Evolutionary conservation across 2,329 filamentous ascomycete species (phyloP).

Genomic region (Fusarium tricinctum): DNA sequence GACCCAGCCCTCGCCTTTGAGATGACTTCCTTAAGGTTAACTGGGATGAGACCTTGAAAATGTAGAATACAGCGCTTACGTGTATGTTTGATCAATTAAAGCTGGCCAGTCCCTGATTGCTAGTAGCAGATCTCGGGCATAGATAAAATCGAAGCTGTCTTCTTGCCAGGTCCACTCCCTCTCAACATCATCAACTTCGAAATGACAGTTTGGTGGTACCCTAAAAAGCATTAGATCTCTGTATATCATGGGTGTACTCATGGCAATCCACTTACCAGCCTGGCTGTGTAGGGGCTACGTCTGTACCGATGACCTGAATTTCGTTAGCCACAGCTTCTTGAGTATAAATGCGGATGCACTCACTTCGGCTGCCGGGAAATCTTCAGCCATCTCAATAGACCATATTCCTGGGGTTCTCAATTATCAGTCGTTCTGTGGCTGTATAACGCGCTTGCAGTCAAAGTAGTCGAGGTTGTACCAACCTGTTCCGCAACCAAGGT

Average conservation of each 20-base stretch:
- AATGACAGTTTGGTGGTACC: constrained; percentile 56
- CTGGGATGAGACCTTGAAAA: accelerated
- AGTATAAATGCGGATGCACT: neutral
- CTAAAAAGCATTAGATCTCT: constrained; percentile 42
- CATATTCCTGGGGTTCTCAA: constrained; percentile 46
- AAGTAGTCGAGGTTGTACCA: neutral
- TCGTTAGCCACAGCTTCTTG: neutral
- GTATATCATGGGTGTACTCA: neutral
- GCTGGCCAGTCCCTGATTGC: constrained; percentile 51
- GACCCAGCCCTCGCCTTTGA: constrained; percentile 37
- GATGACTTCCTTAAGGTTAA: constrained; percentile 25
- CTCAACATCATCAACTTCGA: constrained; percentile 57
- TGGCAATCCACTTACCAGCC: constrained; percentile 24
- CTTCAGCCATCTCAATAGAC: constrained; percentile 57
- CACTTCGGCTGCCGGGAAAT: constrained; percentile 37
- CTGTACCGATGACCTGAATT: constrained; percentile 38
- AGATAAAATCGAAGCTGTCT: constrained; percentile 55
- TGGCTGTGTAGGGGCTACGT: constrained; percentile 44
- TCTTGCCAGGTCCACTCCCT: constrained; percentile 56
- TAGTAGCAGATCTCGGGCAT: constrained; percentile 50
- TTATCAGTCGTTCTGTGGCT: neutral
- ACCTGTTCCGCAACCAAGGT: constrained; percentile 53
- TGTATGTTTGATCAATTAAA: constrained; percentile 55
- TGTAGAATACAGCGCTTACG: constrained; percentile 22
- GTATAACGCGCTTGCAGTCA: no score